Conservation (phyloP, 2,329 filamentous ascomycete genomes). For the Tolypocladium amazonense region DNA sequence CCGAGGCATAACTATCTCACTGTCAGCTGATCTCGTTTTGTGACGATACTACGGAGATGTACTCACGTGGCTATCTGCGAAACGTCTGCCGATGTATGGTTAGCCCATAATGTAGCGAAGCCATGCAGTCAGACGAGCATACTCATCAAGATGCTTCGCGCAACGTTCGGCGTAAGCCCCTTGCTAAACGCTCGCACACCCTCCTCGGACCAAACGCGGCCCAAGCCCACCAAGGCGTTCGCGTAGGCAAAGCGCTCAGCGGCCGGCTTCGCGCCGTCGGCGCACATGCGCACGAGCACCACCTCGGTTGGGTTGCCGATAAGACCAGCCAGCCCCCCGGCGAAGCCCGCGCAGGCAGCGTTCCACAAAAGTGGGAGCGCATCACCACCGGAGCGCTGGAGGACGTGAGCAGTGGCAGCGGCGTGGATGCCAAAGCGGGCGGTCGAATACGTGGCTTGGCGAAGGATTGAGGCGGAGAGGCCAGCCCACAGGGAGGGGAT, state of each 20-base stretch:
- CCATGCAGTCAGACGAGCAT: neutral
- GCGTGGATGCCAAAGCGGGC: neutral
- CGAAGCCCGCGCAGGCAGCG: neutral
- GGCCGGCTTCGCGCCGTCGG: slow-evolving; percentile 28
- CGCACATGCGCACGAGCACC: slow-evolving; percentile 33
- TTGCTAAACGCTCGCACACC: slow-evolving; percentile 25
- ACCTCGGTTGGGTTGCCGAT: slow-evolving; percentile 35
- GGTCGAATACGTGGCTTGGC: neutral
- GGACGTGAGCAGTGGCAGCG: neutral
- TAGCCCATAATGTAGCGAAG: neutral
- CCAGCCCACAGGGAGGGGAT: neutral
- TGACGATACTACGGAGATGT: neutral
- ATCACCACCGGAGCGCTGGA: slow-evolving; percentile 12
- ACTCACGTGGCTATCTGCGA: neutral
- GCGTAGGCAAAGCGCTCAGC: slow-evolving; percentile 25
- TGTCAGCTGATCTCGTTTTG: neutral
- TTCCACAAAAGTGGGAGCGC: slow-evolving; percentile 16
- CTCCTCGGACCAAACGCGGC: slow-evolving; percentile 25
- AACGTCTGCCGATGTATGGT: neutral
- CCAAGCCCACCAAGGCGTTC: slow-evolving; percentile 23
- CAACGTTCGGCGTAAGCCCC: slow-evolving; percentile 28
- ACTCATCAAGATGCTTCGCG: slow-evolving; percentile 10
- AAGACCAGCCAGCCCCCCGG: neutral
- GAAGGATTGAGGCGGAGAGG: neutral
- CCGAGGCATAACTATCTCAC: neutral